phyloP scores from a whole-genome alignment of 305 asterid species.

The Fraxinus paxiana region DNA sequence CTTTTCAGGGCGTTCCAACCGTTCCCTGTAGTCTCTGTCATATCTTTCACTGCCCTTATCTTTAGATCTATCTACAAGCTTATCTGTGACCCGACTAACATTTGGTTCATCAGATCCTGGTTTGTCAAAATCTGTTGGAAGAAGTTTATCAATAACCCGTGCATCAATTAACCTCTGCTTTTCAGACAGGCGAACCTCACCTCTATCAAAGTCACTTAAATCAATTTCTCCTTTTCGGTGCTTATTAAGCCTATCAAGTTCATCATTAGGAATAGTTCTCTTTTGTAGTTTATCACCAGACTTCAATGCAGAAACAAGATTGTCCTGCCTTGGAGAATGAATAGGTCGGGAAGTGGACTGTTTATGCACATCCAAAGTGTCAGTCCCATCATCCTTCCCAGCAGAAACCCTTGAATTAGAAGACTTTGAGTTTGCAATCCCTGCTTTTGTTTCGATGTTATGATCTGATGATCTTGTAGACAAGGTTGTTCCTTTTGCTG shows the following conservation, averaged over 20 bases:
- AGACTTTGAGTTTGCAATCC: slow-evolving; percentile 39
- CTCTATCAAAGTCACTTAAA: slow-evolving; percentile 56
- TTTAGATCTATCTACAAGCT: slow-evolving; percentile 64
- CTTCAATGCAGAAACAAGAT: slow-evolving; percentile 39
- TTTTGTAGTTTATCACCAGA: slow-evolving; percentile 68
- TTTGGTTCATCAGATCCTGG: slow-evolving; percentile 59
- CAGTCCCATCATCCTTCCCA: slow-evolving; percentile 64
- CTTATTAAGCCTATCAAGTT: slow-evolving; percentile 69
- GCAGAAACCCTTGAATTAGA: slow-evolving; percentile 51
- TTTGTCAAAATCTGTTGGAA: slow-evolving; percentile 46
- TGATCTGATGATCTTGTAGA: slow-evolving; percentile 50
- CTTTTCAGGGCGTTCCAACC: slow-evolving; percentile 71
- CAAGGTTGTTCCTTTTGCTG: slow-evolving; percentile 49
- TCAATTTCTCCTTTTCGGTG: slow-evolving; percentile 82
- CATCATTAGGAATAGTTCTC: slow-evolving; percentile 81
- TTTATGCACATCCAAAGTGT: slow-evolving; percentile 52
- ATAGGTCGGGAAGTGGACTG: slow-evolving; percentile 52
- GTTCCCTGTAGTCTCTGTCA: slow-evolving; percentile 76
- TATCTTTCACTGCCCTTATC: slow-evolving; percentile 76
- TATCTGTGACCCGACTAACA: slow-evolving; percentile 50
- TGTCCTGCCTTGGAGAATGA: slow-evolving; percentile 79
- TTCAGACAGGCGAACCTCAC: slow-evolving; percentile 63
- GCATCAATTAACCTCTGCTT: slow-evolving; percentile 65
- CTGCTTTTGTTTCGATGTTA: slow-evolving; percentile 51
- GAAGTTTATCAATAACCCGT: slow-evolving; percentile 52